phyloP scores from a whole-genome alignment of 106 monocot species.

The Dendrobium nobile region DNA sequence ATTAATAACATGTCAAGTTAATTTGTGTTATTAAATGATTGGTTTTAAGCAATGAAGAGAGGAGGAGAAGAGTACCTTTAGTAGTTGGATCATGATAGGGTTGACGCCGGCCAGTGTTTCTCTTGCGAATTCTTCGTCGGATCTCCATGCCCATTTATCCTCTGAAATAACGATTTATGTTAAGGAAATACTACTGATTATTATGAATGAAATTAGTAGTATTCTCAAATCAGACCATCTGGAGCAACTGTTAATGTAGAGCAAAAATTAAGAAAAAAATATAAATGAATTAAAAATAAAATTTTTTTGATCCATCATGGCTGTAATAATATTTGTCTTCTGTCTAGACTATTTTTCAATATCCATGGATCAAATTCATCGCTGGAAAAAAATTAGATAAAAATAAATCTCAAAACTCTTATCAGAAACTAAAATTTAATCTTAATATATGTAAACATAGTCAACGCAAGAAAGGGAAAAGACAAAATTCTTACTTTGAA shows the following conservation, averaged over 20 bases:
- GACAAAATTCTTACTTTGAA: background rate
- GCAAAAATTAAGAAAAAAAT: no score
- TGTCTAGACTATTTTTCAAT: no score
- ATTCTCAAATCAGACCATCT: no score
- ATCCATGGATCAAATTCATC: no score
- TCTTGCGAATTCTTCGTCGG: constrained; percentile 60
- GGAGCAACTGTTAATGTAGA: no score
- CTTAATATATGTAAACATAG: background rate
- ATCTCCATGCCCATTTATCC: constrained; percentile 43
- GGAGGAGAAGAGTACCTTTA: constrained; percentile 18
- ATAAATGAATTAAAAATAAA: no score
- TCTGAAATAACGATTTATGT: constrained; percentile 4
- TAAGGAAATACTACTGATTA: no score
- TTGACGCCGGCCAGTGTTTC: constrained; percentile 74
- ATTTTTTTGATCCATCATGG: no score
- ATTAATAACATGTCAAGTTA: no score
- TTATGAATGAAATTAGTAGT: no score
- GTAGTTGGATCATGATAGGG: constrained; percentile 40
- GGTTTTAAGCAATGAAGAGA: background rate
- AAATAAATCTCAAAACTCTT: background rate
- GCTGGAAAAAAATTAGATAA: background rate
- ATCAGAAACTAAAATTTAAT: background rate
- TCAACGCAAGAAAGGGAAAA: background rate
- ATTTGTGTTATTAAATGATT: background rate
- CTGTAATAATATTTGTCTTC: no score